These are phyloP conservation scores for Phallus indusiatus DNA, from an alignment of 768 basidiomycete genomes.

Conservation along the genomic window DNA sequence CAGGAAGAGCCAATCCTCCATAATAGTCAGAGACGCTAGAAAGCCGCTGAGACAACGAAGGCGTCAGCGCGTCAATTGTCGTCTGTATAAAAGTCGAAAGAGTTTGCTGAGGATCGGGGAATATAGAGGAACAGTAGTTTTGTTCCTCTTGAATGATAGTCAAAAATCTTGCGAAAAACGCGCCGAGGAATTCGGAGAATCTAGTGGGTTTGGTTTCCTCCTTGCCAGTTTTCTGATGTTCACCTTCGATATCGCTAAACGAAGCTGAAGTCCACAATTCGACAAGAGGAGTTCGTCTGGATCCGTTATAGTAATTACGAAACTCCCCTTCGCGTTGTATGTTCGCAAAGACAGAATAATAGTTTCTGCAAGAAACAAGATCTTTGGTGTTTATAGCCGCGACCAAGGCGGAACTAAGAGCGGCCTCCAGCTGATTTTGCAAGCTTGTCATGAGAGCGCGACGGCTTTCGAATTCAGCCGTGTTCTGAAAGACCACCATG, in stretches of 20 bases:
- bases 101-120: slow-evolving; percentile 72
- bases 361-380: slow-evolving; percentile 59
- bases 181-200: slow-evolving; percentile 60
- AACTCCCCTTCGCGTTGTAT: slow-evolving; percentile 93
- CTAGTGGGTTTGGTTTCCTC: slow-evolving; percentile 22
- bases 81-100: slow-evolving; percentile 78
- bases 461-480: slow-evolving; percentile 81
- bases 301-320: slow-evolving; percentile 88
- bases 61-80: slow-evolving; percentile 68
- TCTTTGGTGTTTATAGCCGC: slow-evolving; percentile 78
- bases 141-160: slow-evolving; percentile 61
- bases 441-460: slow-evolving; percentile 81
- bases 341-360: slow-evolving; percentile 79
- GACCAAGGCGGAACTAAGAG: slow-evolving; percentile 82
- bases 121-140: slow-evolving; percentile 69
- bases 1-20: slow-evolving; percentile 51
- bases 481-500: slow-evolving; percentile 90
- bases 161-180: slow-evolving; percentile 66
- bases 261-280: slow-evolving; percentile 57
- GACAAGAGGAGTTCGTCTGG: slow-evolving; percentile 56
- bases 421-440: slow-evolving; percentile 92
- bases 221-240: slow-evolving; percentile 11
- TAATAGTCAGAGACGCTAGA: slow-evolving; percentile 57
- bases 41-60: slow-evolving; percentile 74
- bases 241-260: slow-evolving; percentile 43